Conservation (phyloP, 257 asterid species). For the Scutellaria galericulata region DNA sequence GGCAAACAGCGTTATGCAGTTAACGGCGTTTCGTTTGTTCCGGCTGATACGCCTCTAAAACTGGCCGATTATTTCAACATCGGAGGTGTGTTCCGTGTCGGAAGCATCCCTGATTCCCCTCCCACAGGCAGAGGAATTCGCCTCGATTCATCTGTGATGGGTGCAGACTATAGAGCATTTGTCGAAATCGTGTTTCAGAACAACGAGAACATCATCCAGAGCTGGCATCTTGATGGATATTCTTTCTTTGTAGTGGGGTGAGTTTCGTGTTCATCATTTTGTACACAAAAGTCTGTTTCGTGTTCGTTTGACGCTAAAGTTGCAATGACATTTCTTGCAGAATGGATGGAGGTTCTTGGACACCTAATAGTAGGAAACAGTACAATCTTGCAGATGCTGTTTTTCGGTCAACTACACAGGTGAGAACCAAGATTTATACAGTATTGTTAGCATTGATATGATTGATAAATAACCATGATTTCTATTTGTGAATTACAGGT, state of each 20-base stretch:
- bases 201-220: conserved; percentile 50
- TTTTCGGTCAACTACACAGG: conserved; percentile 69
- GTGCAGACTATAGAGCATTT: conserved; percentile 60
- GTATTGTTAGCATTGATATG: not conserved
- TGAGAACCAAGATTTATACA: conserved; percentile 32
- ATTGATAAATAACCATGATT: not conserved
- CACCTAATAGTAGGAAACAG: conserved; percentile 48
- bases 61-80: conserved; percentile 73
- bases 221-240: conserved; percentile 84
- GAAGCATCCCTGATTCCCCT: conserved; percentile 58
- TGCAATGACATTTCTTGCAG: conserved; percentile 41
- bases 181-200: conserved; percentile 77
- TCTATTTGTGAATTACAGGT: conserved; percentile 46
- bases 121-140: conserved; percentile 41
- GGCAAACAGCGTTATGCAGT: conserved; percentile 64
- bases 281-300: too few relatives aligned
- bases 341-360: conserved; percentile 71
- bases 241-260: conserved; percentile 79
- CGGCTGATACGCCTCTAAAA: conserved; percentile 75
- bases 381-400: conserved; percentile 72
- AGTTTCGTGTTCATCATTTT: not conserved
- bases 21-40: conserved; percentile 62
- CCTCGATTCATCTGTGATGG: conserved; percentile 65
- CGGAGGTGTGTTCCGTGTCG: conserved; percentile 56
- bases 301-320: too few relatives aligned